Evolutionary conservation across 2,329 filamentous ascomycete genomes (phyloP), one percentile per base, ranked within the genome.

Genomic region (Scortechinia acanthostroma): DNA sequence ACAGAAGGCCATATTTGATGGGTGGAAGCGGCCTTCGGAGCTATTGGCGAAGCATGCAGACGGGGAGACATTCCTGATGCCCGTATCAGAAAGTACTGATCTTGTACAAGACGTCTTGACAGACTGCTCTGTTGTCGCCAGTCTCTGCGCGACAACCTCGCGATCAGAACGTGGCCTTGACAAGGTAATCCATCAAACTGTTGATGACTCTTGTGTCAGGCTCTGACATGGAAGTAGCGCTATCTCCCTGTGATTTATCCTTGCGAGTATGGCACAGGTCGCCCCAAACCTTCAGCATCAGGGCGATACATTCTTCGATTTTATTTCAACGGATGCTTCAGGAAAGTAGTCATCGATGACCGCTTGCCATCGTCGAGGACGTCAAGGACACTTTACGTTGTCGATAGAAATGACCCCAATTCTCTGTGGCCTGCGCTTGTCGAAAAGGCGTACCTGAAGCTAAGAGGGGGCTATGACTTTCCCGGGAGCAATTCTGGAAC

Each of bases 401-500:
- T 94, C 42, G 91, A 97, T 55, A 78, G 89, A 25, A 83, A 83
- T 35, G 90, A 95, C 51, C 85, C 87, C 3, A 72, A 68, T n/a
- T 70, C 94, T 14, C 66, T 97, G 14, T 97, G 91, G 90, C 93
- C 93, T 4, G 90, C 91, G 2, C 71, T 98, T 3, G 69, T 97
- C 15, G 93, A 98, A 60, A 98, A 98, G 59, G 93, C 93, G 0
- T 98, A 98, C 54, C 70, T 98, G 1, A 98, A 97, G 67, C 80
- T 97, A 10, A 80, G 91, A 46, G 93, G 93, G 21, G 93, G 93
- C 23, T 98, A 98, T 60, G 91, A 98, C 57, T 98, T 98, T 52
- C 91, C 93, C 0, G 93, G 93, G 4, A 97, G 93, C 57, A 97
- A 97, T 60, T 97, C 91, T 1, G 91, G 89, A 10, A 97, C 91